Conservation (phyloP, 495 filamentous ascomycete genomes). For the Aspergillus leporis region DNA sequence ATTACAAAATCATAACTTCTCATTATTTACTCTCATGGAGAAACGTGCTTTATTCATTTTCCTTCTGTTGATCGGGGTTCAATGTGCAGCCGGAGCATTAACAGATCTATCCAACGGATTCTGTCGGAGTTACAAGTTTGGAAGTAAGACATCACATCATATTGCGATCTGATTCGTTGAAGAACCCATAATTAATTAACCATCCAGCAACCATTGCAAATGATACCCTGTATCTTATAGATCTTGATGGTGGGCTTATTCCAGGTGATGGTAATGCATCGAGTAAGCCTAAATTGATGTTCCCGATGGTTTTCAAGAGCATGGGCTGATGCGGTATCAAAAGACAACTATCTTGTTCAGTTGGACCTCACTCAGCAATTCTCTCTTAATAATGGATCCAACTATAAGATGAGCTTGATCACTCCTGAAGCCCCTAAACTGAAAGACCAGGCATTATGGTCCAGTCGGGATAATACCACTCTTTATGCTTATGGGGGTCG, state of each 20-base stretch:
- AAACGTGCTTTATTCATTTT: no score
- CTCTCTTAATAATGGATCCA: constrained; percentile 12
- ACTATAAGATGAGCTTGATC: constrained; percentile 19
- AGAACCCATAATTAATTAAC: not conserved
- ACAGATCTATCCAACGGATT: constrained; percentile 18
- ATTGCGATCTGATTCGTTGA: no score
- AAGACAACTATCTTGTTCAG: constrained; percentile 23
- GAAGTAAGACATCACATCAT: constrained; percentile 10
- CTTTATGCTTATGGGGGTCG: constrained; percentile 15
- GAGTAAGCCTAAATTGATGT: constrained; percentile 3
- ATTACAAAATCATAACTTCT: no score
- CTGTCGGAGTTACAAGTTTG: constrained; percentile 20
- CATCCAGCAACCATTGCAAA: constrained; percentile 15
- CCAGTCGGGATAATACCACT: constrained; percentile 9
- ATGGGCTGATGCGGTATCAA: no score
- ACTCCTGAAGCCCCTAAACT: constrained; percentile 6
- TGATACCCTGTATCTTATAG: constrained; percentile 17
- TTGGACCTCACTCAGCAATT: constrained; percentile 15
- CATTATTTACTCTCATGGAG: no score
- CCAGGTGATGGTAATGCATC: constrained; percentile 12
- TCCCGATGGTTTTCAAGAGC: no score
- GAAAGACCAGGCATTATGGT: constrained; percentile 15
- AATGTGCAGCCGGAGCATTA: not conserved
- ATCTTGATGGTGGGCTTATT: constrained; percentile 17
- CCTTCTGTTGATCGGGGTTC: no score